A percentile compares a stretch with the other conserved stretches of the same genome.
Conservation (phyloP, 2,329 filamentous ascomycete species). For the Fusarium sterilihyphosum region DNA sequence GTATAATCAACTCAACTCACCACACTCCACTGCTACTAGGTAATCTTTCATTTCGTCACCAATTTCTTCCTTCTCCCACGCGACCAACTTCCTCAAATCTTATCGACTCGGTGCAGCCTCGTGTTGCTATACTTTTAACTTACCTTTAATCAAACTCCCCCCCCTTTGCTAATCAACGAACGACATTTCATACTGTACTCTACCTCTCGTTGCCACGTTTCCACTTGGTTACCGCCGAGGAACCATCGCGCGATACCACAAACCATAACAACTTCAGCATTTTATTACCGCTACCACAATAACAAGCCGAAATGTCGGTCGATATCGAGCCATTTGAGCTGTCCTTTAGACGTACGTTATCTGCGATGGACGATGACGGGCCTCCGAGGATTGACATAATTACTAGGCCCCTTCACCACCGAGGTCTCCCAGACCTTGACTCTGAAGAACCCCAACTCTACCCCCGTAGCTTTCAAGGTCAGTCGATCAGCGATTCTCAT, state of each 20-base stretch:
- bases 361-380: conserved; percentile 10
- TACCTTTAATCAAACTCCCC: conserved; percentile 17
- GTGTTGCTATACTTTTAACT: conserved; percentile 11
- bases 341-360: conserved; percentile 85
- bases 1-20: conserved; percentile 8
- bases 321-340: conserved; percentile 92
- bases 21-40: conserved; percentile 9
- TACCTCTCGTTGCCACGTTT: conserved; percentile 38
- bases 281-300: background rate
- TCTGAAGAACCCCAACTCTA: conserved; percentile 71
- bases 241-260: conserved; percentile 38
- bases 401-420: conserved; percentile 70
- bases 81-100: conserved; percentile 13
- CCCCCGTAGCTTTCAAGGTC: conserved; percentile 77
- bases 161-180: conserved; percentile 8
- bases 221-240: conserved; percentile 32
- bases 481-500: conserved; percentile 28
- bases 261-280: background rate
- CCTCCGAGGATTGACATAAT: conserved; percentile 33
- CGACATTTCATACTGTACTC: conserved; percentile 12
- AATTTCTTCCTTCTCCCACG: conserved; percentile 21
- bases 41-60: conserved; percentile 21
- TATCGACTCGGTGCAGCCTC: conserved; percentile 12
- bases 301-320: conserved; percentile 80
- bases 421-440: conserved; percentile 73